phyloP scores from a whole-genome alignment of 805 yeast species.

The Yarrowia keelungensis region DNA sequence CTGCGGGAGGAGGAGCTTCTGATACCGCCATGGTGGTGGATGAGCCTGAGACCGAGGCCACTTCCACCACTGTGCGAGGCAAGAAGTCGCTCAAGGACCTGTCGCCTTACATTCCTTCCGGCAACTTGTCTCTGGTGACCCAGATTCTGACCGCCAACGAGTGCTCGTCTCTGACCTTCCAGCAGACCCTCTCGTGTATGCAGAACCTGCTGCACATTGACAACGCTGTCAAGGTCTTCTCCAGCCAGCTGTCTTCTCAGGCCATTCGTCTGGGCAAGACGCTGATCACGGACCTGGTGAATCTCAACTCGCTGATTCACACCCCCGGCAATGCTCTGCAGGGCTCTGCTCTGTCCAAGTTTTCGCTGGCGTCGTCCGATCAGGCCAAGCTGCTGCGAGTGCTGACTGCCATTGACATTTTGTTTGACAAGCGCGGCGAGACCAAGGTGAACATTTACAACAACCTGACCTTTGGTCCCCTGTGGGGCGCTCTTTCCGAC shows the following conservation, averaged over 20 bases:
- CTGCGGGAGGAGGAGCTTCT: background rate
- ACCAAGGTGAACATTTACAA: slow-evolving; percentile 57
- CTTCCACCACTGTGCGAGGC: slow-evolving; percentile 6
- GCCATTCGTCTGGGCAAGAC: slow-evolving; percentile 66
- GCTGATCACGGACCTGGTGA: slow-evolving; percentile 60
- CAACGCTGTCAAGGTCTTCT: slow-evolving; percentile 68
- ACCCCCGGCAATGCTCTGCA: slow-evolving; percentile 56
- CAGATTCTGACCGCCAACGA: slow-evolving; percentile 78
- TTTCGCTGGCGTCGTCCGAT: slow-evolving; percentile 80
- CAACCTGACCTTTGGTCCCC: slow-evolving; percentile 69
- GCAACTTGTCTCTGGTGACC: slow-evolving; percentile 67
- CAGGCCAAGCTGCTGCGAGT: slow-evolving; percentile 88
- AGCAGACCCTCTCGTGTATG: slow-evolving; percentile 81
- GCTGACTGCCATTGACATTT: slow-evolving; percentile 84
- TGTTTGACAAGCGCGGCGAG: slow-evolving; percentile 58
- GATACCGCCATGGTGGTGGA: slow-evolving; percentile 15
- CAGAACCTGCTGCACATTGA: slow-evolving; percentile 71
- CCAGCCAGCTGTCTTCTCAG: slow-evolving; percentile 66
- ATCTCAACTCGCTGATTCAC: slow-evolving; percentile 36
- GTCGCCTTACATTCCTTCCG: slow-evolving; percentile 68
- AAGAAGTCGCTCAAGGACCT: slow-evolving; percentile 34
- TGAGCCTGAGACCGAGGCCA: slow-evolving; percentile 21
- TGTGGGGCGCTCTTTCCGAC: slow-evolving; percentile 87
- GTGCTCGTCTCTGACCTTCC: slow-evolving; percentile 83
- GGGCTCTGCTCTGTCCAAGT: slow-evolving; percentile 64